Evolutionary conservation across 2,329 filamentous ascomycete genomes (phyloP), one percentile per base, ranked within the genome.

Genomic region (Cadophora luteo-olivacea): DNA sequence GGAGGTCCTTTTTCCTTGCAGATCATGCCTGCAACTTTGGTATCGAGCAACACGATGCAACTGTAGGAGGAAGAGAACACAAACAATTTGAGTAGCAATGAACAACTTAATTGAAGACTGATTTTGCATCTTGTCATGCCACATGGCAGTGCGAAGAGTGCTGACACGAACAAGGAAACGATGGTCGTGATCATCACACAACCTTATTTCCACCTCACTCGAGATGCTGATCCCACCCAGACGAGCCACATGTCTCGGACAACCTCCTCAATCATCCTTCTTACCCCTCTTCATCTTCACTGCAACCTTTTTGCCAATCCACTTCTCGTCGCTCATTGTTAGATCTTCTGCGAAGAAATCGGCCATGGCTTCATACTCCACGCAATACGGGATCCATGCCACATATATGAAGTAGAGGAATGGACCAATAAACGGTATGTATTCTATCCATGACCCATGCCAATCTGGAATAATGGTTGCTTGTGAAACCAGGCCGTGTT

Each of bases 291-390:
- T 66, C 41, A 72, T 68, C 52, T 71, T 81, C 33, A 81, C 68
- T 22, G 78, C 79, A 2, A 82, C 81, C 24, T 72, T 76, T 60
- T 69, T 74, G 32, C 80, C 79, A 65, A 75, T 74, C 75, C 78
- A 81, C 54, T 72, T 69, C 29, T 75, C 76, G 51, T 76, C 72
- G 1, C 57, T 62, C 38, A 41, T 74, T 67, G 77, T 78, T 55
- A 82, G 73, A 72, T 82, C 81, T 55, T 71, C 75, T 14, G 80
- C 80, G 54, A 83, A 77, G 58, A 82, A 80, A n/a, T 82, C 81
- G 1, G 81, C 81, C 67, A 79, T 78, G 66, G 80, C 77, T 69
- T 82, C 81, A 11, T 81, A 76, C 14, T 77, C 80, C 2, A 79
- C 81, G 19, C 68, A 61, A 73, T 82, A 81, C 38, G 66, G 38